phyloP scores from a whole-genome alignment of 768 basidiomycete genomes.

The Termitomyces eurrhizus region DNA sequence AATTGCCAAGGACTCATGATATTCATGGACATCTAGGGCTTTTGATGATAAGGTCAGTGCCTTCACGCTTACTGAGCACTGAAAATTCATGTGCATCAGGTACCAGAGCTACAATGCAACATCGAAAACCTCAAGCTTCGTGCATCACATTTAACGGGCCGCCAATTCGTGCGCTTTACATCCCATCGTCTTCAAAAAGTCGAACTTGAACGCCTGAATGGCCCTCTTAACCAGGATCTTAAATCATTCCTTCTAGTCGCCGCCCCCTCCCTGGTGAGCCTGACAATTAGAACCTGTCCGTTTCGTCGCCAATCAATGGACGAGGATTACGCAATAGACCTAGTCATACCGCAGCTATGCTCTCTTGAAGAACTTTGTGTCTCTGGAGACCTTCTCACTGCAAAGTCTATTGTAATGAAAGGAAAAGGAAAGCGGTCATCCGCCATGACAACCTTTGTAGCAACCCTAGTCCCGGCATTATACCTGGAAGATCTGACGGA shows the following conservation, averaged over 20 bases:
- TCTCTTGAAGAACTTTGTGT: constrained; percentile 5
- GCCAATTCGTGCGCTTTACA: constrained; percentile 5
- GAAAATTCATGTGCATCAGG: background rate
- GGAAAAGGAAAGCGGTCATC: background rate
- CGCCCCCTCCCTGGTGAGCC: background rate
- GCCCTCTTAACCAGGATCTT: constrained; percentile 5
- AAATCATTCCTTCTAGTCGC: background rate
- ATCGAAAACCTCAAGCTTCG: constrained; percentile 1
- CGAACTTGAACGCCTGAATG: constrained; percentile 1
- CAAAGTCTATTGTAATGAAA: constrained; percentile 1
- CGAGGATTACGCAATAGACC: constrained; percentile 6
- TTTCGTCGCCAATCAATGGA: background rate
- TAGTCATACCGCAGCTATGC: background rate
- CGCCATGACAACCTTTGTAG: background rate
- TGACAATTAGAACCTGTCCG: background rate
- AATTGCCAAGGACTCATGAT: background rate
- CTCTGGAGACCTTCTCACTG: constrained; percentile 2
- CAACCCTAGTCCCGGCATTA: background rate
- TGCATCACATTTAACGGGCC: constrained; percentile 3
- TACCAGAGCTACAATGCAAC: constrained; percentile 2
- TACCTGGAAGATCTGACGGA: constrained; percentile 1
- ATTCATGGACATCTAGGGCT: background rate
- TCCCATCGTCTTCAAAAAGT: constrained; percentile 1
- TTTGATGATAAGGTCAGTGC: constrained; percentile 6
- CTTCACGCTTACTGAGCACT: background rate